Evolutionary conservation across 2,329 filamentous ascomycete genomes (phyloP), one percentile per base, ranked within the genome.

Genomic region (Pyrenochaeta sp.): DNA sequence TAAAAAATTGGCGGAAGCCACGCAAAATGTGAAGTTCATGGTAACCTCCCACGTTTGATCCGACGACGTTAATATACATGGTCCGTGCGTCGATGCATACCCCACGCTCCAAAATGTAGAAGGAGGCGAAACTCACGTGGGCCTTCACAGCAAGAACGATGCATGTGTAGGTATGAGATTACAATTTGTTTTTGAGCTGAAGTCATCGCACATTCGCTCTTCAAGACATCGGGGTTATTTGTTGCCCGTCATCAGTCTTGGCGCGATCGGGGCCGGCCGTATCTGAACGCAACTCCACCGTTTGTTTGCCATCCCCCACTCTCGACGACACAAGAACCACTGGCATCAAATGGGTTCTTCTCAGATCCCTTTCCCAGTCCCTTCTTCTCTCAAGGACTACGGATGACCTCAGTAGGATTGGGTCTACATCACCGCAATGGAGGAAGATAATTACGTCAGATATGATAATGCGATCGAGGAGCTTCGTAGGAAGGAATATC

Each of bases 401-500:
- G 66, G 66, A 19, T 58, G 52, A 55, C 22, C 8, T 24, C 9
- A 8, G 26, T 42, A n/a, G 14, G 23, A 21, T 23, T 19, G 18
- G 24, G 31, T 21, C 27, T 24, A 7, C 38, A 14, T 30, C 32
- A 35, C 35, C 29, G 57, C 18, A 30, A 71, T 69, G 67, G 58
- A 61, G 23, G 61, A 61, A 53, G 48, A 55, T 47, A 43, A 56
- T 24, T 34, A 41, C 23, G 41, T 53, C 26, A 48, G 39, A 14
- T 89, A 89, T 65, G 83, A 88, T 65, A 66, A 68, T 42, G 72
- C 72, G 21, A 77, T 90, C 13, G 84, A 88, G 65, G 63, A 63
- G 10, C 75, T 89, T 20, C 77, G 86, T 48, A 70, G 77, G 11
- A 63, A 63, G 22, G 85, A 90, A 58, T 90, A 84, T 68, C 87